Evolutionary conservation across 176 grass and related monocot genomes (phyloP).

Genomic region (Zoysia pacifica): DNA sequence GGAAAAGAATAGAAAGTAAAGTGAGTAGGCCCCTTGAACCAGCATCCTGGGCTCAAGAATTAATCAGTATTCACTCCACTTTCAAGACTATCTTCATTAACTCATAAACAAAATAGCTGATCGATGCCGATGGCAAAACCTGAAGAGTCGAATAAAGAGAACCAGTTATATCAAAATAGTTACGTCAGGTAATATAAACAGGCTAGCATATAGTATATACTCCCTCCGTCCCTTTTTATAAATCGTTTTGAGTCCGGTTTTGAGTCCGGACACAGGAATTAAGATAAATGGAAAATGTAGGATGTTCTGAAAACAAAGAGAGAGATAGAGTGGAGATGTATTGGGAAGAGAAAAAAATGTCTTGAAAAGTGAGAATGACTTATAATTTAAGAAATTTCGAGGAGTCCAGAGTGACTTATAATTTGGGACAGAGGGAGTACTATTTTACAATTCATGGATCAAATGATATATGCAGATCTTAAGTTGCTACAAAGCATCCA

Average conservation of each 20-base stretch:
- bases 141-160: conserved; percentile 43
- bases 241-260: no score
- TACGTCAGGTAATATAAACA: conserved; percentile 8
- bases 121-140: conserved; percentile 94
- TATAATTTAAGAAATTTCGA: no score
- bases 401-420: no score
- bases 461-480: conserved; percentile 2
- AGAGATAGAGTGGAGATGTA: no score
- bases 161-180: background rate
- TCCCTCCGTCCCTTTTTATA: no score
- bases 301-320: no score
- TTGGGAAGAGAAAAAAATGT: no score
- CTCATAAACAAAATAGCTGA: conserved; percentile 96
- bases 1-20: background rate
- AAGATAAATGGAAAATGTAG: no score
- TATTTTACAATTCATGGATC: background rate
- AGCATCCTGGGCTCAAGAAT: conserved; percentile 19
- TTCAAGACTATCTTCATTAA: conserved; percentile 97
- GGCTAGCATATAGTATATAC: background rate
- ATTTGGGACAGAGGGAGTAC: no score
- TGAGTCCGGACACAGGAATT: no score
- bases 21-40: conserved; percentile 22
- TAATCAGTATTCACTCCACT: conserved; percentile 71
- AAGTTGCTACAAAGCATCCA: background rate
- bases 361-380: no score